Conservation (phyloP, 495 filamentous ascomycete genomes). For the Astrothelium macrocarpum region DNA sequence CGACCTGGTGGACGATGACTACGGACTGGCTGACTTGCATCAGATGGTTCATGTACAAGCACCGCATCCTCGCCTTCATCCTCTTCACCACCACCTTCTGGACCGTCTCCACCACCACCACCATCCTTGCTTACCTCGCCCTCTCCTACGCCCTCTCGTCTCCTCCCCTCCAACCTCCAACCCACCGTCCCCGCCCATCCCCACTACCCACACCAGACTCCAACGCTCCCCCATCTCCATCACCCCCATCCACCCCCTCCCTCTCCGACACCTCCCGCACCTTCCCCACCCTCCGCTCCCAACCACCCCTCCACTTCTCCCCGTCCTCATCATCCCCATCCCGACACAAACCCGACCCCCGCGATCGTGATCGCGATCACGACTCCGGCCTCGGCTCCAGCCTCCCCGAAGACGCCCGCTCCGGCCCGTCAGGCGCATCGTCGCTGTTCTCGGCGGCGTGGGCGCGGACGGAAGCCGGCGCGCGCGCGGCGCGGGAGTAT, state of each 20-base stretch:
- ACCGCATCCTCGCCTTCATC: conserved; percentile 57
- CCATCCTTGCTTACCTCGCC: conserved; percentile 25
- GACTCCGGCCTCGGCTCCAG: conserved; percentile 1
- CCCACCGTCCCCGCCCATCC: background rate
- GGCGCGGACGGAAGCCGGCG: too few species aligned
- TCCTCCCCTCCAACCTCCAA: conserved; percentile 11
- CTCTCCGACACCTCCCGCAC: conserved; percentile 42
- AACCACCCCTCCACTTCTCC: conserved; percentile 39
- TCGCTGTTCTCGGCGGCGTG: background rate
- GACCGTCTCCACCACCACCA: conserved; percentile 51
- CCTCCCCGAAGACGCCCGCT: background rate
- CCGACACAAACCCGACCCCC: background rate
- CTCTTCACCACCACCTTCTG: conserved; percentile 64
- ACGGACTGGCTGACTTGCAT: background rate
- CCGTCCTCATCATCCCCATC: background rate
- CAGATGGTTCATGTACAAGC: conserved; percentile 77
- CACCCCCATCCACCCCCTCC: conserved; percentile 27
- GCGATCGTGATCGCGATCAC: background rate
- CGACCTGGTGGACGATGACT: too few species aligned
- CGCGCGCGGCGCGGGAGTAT: too few species aligned
- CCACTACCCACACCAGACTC: background rate
- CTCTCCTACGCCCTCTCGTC: background rate
- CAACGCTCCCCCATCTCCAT: conserved; percentile 5
- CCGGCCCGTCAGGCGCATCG: background rate
- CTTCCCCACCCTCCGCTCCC: conserved; percentile 47